Conservation (phyloP, 352 stramenopile species). For the Poterioochromonas sp. region DNA sequence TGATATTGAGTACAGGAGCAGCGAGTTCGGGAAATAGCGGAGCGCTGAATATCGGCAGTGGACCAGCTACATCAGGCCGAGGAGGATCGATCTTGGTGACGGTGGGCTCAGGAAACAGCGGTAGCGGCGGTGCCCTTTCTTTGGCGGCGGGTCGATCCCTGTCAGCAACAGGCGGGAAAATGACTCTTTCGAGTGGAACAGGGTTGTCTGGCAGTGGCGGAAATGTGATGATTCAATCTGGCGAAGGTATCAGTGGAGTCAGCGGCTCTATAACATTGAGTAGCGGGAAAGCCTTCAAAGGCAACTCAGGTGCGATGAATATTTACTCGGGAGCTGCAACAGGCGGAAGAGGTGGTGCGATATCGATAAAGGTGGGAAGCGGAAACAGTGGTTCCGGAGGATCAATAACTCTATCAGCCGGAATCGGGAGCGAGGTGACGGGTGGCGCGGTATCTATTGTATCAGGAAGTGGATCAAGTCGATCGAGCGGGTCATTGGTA, state of each 20-base stretch:
- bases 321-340: neutral
- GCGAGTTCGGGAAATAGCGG: slow-evolving; percentile 29
- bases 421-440: slow-evolving; percentile 57
- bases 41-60: neutral
- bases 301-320: slow-evolving; percentile 26
- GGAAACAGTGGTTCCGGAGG: slow-evolving; percentile 41
- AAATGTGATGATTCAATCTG: slow-evolving; percentile 15
- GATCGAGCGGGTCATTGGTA: slow-evolving; percentile 40
- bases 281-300: slow-evolving; percentile 37
- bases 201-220: slow-evolving; percentile 52
- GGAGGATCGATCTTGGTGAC: neutral
- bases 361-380: neutral
- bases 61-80: neutral
- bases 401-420: slow-evolving; percentile 58
- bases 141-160: neutral
- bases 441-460: slow-evolving; percentile 66
- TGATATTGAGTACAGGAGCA: slow-evolving; percentile 41
- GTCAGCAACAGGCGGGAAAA: slow-evolving; percentile 40
- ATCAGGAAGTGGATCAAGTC: slow-evolving; percentile 52
- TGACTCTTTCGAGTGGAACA: slow-evolving; percentile 59
- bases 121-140: neutral
- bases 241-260: slow-evolving; percentile 46
- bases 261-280: slow-evolving; percentile 37
- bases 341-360: neutral
- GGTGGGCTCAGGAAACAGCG: neutral